Conservation (phyloP, 345 rosid species). For the Populus ilicifolia region DNA sequence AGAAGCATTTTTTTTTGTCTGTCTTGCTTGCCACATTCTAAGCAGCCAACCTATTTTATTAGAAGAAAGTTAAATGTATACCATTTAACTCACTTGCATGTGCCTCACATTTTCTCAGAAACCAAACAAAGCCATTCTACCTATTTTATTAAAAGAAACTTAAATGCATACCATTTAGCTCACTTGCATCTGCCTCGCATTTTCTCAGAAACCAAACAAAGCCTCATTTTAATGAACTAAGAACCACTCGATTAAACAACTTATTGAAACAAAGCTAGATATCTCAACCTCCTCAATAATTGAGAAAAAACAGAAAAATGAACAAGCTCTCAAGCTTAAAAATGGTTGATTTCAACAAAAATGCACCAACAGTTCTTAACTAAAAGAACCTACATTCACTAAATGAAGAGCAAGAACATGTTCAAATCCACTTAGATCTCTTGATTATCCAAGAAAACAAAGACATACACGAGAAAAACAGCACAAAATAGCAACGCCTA, state of each 20-base stretch:
- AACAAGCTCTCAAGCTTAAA: not conserved
- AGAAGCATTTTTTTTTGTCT: not conserved
- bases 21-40: not conserved
- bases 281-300: not conserved
- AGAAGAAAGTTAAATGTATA: not conserved
- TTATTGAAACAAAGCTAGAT: not conserved
- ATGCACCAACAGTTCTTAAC: not conserved
- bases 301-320: not conserved
- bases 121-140: not conserved
- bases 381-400: not conserved
- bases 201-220: not conserved
- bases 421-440: not conserved
- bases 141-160: not conserved
- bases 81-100: not conserved
- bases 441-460: not conserved
- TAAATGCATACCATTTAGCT: not conserved
- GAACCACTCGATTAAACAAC: not conserved
- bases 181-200: not conserved
- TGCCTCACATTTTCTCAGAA: not conserved
- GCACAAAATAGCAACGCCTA: not conserved
- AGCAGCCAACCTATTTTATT: not conserved
- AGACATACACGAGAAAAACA: not conserved
- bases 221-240: too few relatives aligned
- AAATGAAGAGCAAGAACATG: not conserved
- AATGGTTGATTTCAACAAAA: not conserved